phyloP scores from a whole-genome alignment of 306 rosid species.

The Cajanus cajan region DNA sequence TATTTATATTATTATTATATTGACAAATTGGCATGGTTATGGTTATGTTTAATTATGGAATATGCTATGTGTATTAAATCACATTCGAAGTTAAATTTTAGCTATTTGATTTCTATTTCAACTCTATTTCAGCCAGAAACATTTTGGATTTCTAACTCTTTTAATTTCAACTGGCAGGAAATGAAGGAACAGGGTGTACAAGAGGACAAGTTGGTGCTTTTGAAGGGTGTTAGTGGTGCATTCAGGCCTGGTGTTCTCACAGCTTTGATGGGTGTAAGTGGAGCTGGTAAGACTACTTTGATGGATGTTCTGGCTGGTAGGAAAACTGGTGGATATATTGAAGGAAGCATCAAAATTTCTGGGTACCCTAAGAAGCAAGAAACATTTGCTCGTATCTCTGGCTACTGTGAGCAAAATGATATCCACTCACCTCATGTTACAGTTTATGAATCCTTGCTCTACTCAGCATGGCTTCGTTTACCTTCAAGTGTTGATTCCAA shows the following conservation, averaged over 20 bases:
- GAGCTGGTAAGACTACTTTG: conserved; percentile 74
- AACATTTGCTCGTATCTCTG: conserved; percentile 60
- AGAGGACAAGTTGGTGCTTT: conserved; percentile 51
- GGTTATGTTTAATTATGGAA: too few species aligned
- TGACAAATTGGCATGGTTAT: too few species aligned
- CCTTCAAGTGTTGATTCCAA: conserved; percentile 38
- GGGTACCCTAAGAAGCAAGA: conserved; percentile 70
- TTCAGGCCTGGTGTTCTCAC: conserved; percentile 72
- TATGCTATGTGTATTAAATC: too few species aligned
- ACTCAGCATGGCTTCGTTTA: conserved; percentile 70
- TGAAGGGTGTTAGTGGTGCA: conserved; percentile 62
- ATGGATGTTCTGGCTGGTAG: conserved; percentile 77
- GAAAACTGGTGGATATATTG: conserved; percentile 72
- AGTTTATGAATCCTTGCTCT: conserved; percentile 57
- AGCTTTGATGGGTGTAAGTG: conserved; percentile 73
- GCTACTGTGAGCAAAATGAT: conserved; percentile 59
- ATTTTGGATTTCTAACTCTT: not conserved
- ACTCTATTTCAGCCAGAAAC: not conserved
- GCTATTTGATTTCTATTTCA: too few species aligned
- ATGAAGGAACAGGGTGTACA: conserved; percentile 56
- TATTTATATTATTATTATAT: too few species aligned
- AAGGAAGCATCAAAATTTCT: conserved; percentile 54
- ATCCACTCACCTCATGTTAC: conserved; percentile 76
- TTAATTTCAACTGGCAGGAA: conserved; percentile 41
- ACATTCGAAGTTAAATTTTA: not conserved